Base-by-base conservation (phyloP, 192 early-diverging fungal genomes). In the Backusella morwellensis region DNA sequence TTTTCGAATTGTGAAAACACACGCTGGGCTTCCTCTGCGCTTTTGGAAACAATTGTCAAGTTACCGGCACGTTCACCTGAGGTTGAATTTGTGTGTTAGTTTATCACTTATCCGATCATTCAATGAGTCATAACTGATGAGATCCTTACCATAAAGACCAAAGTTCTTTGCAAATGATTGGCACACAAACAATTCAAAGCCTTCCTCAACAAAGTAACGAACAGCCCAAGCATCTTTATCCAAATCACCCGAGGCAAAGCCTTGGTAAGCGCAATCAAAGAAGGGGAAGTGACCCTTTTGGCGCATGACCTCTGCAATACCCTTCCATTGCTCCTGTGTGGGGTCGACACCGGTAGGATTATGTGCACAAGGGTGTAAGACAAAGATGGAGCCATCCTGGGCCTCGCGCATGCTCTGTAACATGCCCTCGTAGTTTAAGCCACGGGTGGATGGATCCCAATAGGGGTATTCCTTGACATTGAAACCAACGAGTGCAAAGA, bases 271-370 rank as follows among this genome's bases (percentile, higher is more conserved):
- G 83, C 93, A 96, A 84, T 99, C 98, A 78, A 99, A 98, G 90
- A 99, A 98, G 21, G 95, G 92, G 80, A 98, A 94, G 79, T 95
- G 97, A 0, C 56, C 66, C 34, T 77, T 54, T 77, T 85, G 88
- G 35, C 85, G 83, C 83, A 96, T 92, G 14, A 95, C 90, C 32
- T 92, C 90, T 32, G 97, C 96, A 75, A 99, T 97, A 66, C 85
- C 81, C 83, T 91, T 91, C 98, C 98, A 99, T 83, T 99, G 95
- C 69, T 93, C 95, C 23, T 88, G 86, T 1, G 97, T 95, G 29
- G 98, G 98, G 80, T 99, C 98, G 47, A 99, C 96, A 81, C 98
- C 98, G 0, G 98, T 99, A 35, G 98, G 98, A 89, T 99, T 99
- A 86, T 99, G 98, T 21, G 98, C 98, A 78, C 98, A 99, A 9